Base-by-base conservation (phyloP, 108 stramenopile genomes). In the Nitzschia sp. region DNA sequence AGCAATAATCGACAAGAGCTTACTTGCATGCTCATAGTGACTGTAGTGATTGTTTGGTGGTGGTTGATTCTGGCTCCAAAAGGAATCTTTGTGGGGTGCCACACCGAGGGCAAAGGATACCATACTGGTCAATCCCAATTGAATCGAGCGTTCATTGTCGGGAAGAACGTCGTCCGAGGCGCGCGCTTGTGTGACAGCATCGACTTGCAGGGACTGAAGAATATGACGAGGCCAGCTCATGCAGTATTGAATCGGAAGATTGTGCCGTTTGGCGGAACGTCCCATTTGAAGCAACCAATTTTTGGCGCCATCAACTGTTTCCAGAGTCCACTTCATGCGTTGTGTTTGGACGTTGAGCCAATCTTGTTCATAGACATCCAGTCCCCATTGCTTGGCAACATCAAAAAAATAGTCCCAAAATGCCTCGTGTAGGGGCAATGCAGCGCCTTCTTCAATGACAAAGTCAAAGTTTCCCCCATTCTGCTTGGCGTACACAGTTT, bases 341-440 rank as follows among this genome's bases (percentile, higher is more conserved):
- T 77, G 64, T 29, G 64, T 74, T 59, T 80, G 65, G 33, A 55
- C 54, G 51, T 74, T 66, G 5, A 83, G 46, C 82, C 82, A 83
- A 71, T 83, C 82, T 57, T 83, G 82, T 66, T 83, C 82, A 57
- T 83, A 83, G 25, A 80, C 75, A 21, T 11, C 33, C 46, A 83
- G 31, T 19, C 79, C 79, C 76, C 74, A 75, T 34, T 63, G 28
- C 15, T 35, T 73, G 57, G 62, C 70, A 24, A 48, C 24, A 23
- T 19, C 36, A 34, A 83, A 45, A 21, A 83, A 62, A 54, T 70
- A 67, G 23, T 54, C 51, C 78, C 78, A 83, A 57, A 83, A 83
- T 47, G 32, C 32, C 28, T 68, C 26, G 0, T 66, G 64, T 18
- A 47, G 23, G 8, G 82, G 78, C 5, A 83, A 15, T 15, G 77